phyloP scores from a whole-genome alignment of 805 yeast genomes.

The Kuraishia capsulata region DNA sequence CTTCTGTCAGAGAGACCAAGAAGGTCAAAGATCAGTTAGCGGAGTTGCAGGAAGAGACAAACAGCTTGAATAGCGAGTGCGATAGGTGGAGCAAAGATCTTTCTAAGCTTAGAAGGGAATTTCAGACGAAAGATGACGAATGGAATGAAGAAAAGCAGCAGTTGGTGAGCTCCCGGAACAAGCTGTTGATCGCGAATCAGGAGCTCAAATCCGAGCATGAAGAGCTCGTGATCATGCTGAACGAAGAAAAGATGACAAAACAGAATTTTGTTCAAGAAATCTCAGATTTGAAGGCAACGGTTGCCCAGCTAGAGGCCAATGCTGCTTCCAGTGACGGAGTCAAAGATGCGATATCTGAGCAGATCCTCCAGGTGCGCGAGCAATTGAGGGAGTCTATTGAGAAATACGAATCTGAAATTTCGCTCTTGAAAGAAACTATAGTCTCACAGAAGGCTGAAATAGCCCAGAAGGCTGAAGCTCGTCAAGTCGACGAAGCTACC shows the following conservation, averaged over 20 bases:
- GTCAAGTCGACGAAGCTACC: constrained; percentile 15
- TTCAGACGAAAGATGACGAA: constrained; percentile 28
- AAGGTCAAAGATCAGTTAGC: constrained; percentile 15
- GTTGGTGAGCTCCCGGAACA: constrained; percentile 17
- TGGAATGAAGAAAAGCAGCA: constrained; percentile 31
- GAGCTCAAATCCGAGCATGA: constrained; percentile 28
- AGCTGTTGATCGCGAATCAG: constrained; percentile 18
- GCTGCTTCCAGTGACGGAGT: constrained; percentile 9
- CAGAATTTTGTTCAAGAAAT: constrained; percentile 37
- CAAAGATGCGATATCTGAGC: constrained; percentile 10
- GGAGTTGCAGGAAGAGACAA: constrained; percentile 13
- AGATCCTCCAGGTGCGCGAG: constrained; percentile 8
- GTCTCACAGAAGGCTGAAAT: constrained; percentile 15
- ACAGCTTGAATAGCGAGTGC: constrained; percentile 30
- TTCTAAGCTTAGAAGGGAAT: constrained; percentile 26
- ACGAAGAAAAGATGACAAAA: constrained; percentile 32
- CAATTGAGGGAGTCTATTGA: constrained; percentile 18
- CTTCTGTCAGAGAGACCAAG: constrained; percentile 21
- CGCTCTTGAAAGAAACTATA: constrained; percentile 7
- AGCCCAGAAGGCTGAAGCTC: constrained; percentile 9
- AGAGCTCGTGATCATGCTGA: constrained; percentile 23
- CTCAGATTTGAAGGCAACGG: constrained; percentile 17
- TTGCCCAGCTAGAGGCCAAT: constrained; percentile 18
- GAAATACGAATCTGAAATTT: constrained; percentile 11
- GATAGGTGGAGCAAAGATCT: constrained; percentile 35